These are phyloP conservation scores for Apiotrichum gamsii DNA, from an alignment of 1,284 basidiomycete genomes.

Conservation along the genomic window DNA sequence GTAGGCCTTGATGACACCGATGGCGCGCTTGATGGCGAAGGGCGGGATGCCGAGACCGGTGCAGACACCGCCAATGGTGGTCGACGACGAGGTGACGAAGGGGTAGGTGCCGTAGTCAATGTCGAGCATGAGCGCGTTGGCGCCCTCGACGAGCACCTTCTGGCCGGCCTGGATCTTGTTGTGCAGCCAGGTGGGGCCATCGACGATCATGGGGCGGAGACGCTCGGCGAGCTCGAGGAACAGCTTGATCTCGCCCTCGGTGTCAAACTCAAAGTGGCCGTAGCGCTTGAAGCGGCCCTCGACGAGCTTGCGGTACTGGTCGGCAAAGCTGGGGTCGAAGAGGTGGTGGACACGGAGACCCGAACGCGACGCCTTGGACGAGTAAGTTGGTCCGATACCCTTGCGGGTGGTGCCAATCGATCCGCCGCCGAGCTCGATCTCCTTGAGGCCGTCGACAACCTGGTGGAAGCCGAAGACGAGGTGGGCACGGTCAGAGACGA, in stretches of 20 bases:
- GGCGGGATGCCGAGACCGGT: slow-evolving; percentile 95
- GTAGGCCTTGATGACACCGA: slow-evolving; percentile 96
- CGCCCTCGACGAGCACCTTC: slow-evolving; percentile 86
- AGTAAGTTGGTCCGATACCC: slow-evolving; percentile 98
- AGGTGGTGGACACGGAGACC: slow-evolving; percentile 94
- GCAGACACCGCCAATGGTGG: slow-evolving; percentile 85
- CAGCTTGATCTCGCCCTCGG: slow-evolving; percentile 87
- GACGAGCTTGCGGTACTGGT: slow-evolving; percentile 90
- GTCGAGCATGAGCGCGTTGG: slow-evolving; percentile 97
- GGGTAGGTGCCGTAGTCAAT: slow-evolving; percentile 97
- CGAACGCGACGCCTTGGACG: slow-evolving; percentile 91
- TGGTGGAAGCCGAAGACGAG: slow-evolving; percentile 99
- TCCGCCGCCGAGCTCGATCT: slow-evolving; percentile 89
- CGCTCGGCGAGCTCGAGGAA: slow-evolving; percentile 87
- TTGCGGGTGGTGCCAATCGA: slow-evolving; percentile 97
- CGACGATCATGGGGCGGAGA: slow-evolving; percentile 75
- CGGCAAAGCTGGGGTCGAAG: slow-evolving; percentile 82
- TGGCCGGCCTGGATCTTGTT: slow-evolving; percentile 62
- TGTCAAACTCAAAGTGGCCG: slow-evolving; percentile 97
- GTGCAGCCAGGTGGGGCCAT: slow-evolving; percentile 22
- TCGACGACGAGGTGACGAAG: slow-evolving; percentile 90
- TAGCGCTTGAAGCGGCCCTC: slow-evolving; percentile 98
- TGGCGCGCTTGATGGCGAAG: slow-evolving; percentile 70
- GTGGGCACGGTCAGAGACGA: slow-evolving; percentile 92
- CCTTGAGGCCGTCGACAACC: slow-evolving; percentile 97